Conservation (phyloP, 352 stramenopile species). For the Globisporangium recalcitrans region DNA sequence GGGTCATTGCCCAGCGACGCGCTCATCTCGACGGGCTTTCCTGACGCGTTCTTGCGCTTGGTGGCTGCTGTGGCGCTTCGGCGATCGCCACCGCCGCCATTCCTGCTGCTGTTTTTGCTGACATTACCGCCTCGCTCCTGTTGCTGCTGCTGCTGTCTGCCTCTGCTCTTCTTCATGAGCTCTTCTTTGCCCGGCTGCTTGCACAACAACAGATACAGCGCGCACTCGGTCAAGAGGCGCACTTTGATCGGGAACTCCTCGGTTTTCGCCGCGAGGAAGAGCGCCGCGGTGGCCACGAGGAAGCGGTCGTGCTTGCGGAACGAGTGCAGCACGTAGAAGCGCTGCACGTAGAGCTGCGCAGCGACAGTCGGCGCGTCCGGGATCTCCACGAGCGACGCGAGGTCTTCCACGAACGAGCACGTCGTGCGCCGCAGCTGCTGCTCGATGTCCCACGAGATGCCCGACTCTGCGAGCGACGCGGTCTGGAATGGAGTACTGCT, state of each 20-base stretch:
- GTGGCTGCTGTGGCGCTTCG: background rate
- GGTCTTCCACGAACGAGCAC: slow-evolving; percentile 62
- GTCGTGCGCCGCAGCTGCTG: slow-evolving; percentile 59
- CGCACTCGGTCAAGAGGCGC: slow-evolving; percentile 68
- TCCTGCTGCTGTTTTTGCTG: no score
- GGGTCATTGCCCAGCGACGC: slow-evolving; percentile 47
- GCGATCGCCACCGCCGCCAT: background rate
- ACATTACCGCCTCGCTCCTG: background rate
- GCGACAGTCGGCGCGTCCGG: slow-evolving; percentile 46
- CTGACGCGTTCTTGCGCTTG: slow-evolving; percentile 20
- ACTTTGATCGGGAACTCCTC: slow-evolving; percentile 81
- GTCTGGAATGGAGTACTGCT: slow-evolving; percentile 30
- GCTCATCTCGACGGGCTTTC: slow-evolving; percentile 45
- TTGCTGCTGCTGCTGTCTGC: background rate
- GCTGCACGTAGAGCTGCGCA: slow-evolving; percentile 65
- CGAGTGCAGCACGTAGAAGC: slow-evolving; percentile 78
- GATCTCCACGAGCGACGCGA: slow-evolving; percentile 56
- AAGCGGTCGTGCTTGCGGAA: slow-evolving; percentile 79
- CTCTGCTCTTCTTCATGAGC: slow-evolving; percentile 16
- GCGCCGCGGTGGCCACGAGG: slow-evolving; percentile 59
- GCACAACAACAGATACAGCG: slow-evolving; percentile 58
- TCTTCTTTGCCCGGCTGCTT: slow-evolving; percentile 22
- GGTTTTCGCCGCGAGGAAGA: slow-evolving; percentile 74
- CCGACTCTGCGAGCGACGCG: slow-evolving; percentile 36
- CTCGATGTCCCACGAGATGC: slow-evolving; percentile 50